phyloP scores from a whole-genome alignment of 192 early-diverging fungal genomes.

The Linnemannia elongata region DNA sequence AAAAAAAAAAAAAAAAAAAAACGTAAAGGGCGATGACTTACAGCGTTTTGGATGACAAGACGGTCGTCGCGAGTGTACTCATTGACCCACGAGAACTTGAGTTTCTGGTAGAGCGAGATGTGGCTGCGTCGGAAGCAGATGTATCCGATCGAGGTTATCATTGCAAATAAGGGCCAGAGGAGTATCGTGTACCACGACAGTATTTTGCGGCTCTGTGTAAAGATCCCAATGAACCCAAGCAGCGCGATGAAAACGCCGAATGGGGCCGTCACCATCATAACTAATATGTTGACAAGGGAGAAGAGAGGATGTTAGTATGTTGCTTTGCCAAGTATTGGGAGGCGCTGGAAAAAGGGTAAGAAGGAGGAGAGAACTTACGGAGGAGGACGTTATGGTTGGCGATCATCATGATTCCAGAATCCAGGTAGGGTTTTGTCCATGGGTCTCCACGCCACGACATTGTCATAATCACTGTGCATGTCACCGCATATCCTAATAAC shows the following conservation, averaged over 20 bases:
- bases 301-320: background rate
- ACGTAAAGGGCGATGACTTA: conserved; percentile 8
- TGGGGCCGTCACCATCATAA: conserved; percentile 54
- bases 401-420: conserved; percentile 52
- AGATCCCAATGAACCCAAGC: conserved; percentile 62
- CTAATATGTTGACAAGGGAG: background rate
- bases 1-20: conserved; percentile 10
- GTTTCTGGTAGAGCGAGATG: conserved; percentile 28
- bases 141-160: conserved; percentile 65
- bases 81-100: conserved; percentile 54
- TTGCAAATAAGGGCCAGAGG: conserved; percentile 62
- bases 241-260: conserved; percentile 55
- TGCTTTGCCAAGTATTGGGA: too few relatives aligned
- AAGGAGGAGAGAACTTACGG: conserved; percentile 8
- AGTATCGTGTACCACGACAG: conserved; percentile 59
- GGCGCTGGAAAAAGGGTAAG: too few relatives aligned
- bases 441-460: conserved; percentile 40
- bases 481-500: conserved; percentile 53
- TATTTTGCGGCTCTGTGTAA: conserved; percentile 61
- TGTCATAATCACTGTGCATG: conserved; percentile 37
- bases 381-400: conserved; percentile 26
- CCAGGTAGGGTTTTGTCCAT: conserved; percentile 39
- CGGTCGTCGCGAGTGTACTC: conserved; percentile 47
- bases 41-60: conserved; percentile 50
- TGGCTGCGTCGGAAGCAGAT: conserved; percentile 50